phyloP scores from a whole-genome alignment of 306 rosid genomes.

The Abrus pulchellus region DNA sequence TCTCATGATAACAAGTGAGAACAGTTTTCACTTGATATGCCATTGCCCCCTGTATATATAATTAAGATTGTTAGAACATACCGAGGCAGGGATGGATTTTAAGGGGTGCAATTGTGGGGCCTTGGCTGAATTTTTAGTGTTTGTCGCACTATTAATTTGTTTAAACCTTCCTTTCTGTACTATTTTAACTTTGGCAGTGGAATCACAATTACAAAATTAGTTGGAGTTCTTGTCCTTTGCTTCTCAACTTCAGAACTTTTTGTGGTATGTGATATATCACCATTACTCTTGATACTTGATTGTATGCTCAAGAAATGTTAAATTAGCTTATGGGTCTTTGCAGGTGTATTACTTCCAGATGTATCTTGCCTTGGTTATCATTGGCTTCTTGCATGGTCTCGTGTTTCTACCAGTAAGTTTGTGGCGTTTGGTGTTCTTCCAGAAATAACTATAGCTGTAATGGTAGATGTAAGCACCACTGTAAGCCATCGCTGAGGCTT shows the following conservation, averaged over 20 bases:
- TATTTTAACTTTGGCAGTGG: constrained; percentile 62
- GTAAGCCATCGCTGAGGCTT: constrained; percentile 26
- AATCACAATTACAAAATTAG: constrained; percentile 92
- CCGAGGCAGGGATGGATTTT: too few species aligned
- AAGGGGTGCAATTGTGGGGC: too few species aligned
- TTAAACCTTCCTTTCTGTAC: constrained; percentile 45
- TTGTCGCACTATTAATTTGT: constrained; percentile 26
- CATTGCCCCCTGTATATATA: not conserved
- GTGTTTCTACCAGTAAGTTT: constrained; percentile 91
- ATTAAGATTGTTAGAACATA: too few species aligned
- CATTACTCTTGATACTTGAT: constrained; percentile 37
- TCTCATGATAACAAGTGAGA: not conserved
- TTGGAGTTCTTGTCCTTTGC: constrained; percentile 90
- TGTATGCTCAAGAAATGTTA: constrained; percentile 27
- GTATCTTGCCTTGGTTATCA: constrained; percentile 92
- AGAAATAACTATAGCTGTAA: constrained; percentile 19
- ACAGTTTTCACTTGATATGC: not conserved
- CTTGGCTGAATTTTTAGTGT: constrained; percentile 21
- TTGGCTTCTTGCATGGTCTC: constrained; percentile 97
- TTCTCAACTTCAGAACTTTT: constrained; percentile 93
- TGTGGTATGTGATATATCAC: constrained; percentile 73
- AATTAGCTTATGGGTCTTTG: constrained; percentile 51
- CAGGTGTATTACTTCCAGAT: constrained; percentile 98
- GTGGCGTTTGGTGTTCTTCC: constrained; percentile 35
- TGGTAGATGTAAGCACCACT: not conserved